Percentiles rank a stretch among this genome's conserved stretches.
Conservation (phyloP, 2,329 filamentous ascomycete species). For the Ceratocystiopsis brevicomis region DNA sequence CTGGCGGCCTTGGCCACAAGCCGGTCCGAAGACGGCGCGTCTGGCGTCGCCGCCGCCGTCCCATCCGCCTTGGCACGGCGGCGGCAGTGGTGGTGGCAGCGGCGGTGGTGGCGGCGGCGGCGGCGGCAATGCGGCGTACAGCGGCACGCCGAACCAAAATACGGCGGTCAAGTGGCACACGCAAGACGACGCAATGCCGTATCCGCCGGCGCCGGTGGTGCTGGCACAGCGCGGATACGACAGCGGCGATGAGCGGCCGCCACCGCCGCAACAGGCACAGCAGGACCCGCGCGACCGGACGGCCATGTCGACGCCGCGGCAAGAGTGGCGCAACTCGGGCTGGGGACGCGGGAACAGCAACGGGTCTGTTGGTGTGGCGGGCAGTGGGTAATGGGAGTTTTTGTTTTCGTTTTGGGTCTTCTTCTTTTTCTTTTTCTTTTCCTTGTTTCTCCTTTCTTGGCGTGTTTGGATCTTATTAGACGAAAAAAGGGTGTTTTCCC, state of each 20-base stretch:
- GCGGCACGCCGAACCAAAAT: slow-evolving; percentile 20
- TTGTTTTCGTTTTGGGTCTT: neutral
- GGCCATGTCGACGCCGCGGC: slow-evolving; percentile 17
- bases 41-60: too few relatives aligned
- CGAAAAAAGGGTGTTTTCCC: neutral
- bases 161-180: slow-evolving; percentile 31
- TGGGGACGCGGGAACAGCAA: slow-evolving; percentile 29
- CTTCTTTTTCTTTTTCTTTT: neutral
- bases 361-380: slow-evolving; percentile 29
- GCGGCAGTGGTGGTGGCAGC: neutral
- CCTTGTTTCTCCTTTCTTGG: neutral
- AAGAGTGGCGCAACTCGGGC: slow-evolving; percentile 39
- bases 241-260: slow-evolving; percentile 6
- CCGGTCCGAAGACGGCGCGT: too few relatives aligned
- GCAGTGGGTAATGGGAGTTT: slow-evolving; percentile 17
- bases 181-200: slow-evolving; percentile 24
- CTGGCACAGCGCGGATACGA: neutral
- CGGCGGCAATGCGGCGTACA: slow-evolving; percentile 9
- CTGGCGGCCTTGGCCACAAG: too few relatives aligned
- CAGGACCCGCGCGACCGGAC: neutral
- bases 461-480: neutral
- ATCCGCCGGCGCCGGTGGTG: slow-evolving; percentile 12
- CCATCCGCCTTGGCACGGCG: too few relatives aligned
- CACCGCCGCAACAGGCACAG: slow-evolving; percentile 5
- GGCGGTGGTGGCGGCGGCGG: neutral